Percentiles rank a stretch among this genome's conserved stretches.
Conservation (phyloP, 257 asterid genomes). For the Forsythia viridissima region DNA sequence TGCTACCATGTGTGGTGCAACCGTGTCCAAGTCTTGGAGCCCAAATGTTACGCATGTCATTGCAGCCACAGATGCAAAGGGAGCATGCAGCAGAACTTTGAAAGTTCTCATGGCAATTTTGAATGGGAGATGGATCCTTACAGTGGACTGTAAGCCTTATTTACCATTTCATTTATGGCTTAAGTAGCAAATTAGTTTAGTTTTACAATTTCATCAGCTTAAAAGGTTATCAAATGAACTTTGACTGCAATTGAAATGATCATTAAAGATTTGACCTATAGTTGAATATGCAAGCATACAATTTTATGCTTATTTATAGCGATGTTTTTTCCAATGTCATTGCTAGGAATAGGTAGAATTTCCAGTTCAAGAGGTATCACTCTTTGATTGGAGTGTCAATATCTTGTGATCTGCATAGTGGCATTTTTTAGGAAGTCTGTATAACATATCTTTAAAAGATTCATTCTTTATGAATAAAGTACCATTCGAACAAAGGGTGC, state of each 20-base stretch:
- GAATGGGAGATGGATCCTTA: constrained; percentile 81
- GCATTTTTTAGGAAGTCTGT: neutral
- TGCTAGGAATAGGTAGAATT: neutral
- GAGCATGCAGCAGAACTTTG: constrained; percentile 79
- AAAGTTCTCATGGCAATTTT: constrained; percentile 92
- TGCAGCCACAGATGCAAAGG: constrained; percentile 75
- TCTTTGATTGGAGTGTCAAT: neutral
- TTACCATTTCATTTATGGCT: neutral
- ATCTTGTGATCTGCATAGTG: neutral
- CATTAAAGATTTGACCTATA: neutral
- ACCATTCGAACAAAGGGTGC: neutral
- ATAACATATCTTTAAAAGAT: neutral
- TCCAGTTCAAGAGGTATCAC: neutral
- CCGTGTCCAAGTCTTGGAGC: constrained; percentile 65
- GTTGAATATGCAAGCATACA: neutral
- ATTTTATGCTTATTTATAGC: neutral
- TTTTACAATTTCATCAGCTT: neutral
- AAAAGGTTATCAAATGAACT: neutral
- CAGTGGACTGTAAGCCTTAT: constrained; percentile 70
- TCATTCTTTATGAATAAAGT: neutral
- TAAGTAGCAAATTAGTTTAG: neutral
- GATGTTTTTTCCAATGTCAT: neutral
- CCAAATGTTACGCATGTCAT: constrained; percentile 83
- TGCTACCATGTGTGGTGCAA: constrained; percentile 64
- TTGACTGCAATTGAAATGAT: neutral